Conservation (phyloP, 768 basidiomycete genomes). For the Termitomyces sp. region DNA sequence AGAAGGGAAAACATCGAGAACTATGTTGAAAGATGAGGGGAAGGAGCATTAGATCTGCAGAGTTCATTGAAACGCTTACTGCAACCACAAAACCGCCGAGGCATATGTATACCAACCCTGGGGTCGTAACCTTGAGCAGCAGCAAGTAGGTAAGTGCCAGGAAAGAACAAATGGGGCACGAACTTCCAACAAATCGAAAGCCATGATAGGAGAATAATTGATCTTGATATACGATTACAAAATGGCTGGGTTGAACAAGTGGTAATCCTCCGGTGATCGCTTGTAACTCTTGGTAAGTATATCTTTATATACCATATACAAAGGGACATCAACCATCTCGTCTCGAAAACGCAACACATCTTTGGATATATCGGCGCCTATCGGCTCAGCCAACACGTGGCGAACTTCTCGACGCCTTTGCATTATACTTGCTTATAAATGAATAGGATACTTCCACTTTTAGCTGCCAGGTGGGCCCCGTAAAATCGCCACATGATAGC, state of each 20-base stretch:
- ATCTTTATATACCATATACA: too few species aligned
- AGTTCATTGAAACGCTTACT: constrained; percentile 12
- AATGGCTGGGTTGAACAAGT: too few species aligned
- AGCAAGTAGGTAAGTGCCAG: constrained; percentile 23
- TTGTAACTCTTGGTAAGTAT: too few species aligned
- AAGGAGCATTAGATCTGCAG: background rate
- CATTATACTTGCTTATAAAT: too few species aligned
- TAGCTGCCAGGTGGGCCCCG: background rate
- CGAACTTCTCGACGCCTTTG: too few species aligned
- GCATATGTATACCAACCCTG: constrained; percentile 59
- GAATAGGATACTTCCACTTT: too few species aligned
- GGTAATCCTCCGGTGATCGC: too few species aligned
- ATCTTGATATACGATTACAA: too few species aligned
- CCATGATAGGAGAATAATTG: background rate
- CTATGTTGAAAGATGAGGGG: constrained; percentile 31
- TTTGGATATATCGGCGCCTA: too few species aligned
- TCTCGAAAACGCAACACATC: too few species aligned
- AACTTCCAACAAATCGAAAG: constrained; percentile 30
- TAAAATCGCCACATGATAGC: background rate
- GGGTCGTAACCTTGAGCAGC: constrained; percentile 45
- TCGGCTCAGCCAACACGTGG: too few species aligned
- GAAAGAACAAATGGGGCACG: constrained; percentile 15
- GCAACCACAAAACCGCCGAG: constrained; percentile 46
- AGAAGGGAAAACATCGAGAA: constrained; percentile 83
- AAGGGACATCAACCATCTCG: too few species aligned